phyloP scores from a whole-genome alignment of 1,284 basidiomycete genomes.

The Gymnopus androsaceus region DNA sequence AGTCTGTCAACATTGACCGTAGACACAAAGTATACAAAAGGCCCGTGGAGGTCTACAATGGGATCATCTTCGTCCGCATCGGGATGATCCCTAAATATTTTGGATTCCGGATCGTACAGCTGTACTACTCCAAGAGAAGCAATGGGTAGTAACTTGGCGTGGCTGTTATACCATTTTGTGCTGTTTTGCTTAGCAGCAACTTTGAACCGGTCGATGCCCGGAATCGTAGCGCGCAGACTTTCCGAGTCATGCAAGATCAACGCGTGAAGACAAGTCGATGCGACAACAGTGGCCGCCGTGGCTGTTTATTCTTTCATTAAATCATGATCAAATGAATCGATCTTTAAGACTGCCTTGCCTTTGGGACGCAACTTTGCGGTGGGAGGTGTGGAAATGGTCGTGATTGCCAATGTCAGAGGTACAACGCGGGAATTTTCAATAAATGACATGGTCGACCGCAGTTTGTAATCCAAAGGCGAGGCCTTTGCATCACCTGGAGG shows the following conservation, averaged over 20 bases:
- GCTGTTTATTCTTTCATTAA: conserved; percentile 20
- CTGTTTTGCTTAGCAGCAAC: conserved; percentile 80
- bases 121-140: conserved; percentile 44
- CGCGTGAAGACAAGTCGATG: conserved; percentile 87
- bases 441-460: too few relatives aligned
- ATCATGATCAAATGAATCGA: background rate
- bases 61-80: conserved; percentile 34
- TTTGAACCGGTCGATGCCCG: conserved; percentile 85
- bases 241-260: conserved; percentile 84
- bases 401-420: conserved; percentile 62
- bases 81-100: conserved; percentile 52
- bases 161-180: conserved; percentile 69
- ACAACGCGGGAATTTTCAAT: conserved; percentile 30
- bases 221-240: conserved; percentile 63
- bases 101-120: conserved; percentile 58
- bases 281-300: conserved; percentile 61
- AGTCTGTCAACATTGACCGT: conserved; percentile 78
- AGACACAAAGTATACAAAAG: conserved; percentile 85
- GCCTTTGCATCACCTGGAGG: conserved; percentile 35
- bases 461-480: too few relatives aligned
- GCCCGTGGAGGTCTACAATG: conserved; percentile 61
- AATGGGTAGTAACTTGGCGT: conserved; percentile 56
- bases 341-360: conserved; percentile 14
- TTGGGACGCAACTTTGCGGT: conserved; percentile 24
- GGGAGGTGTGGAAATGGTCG: conserved; percentile 44